Conservation (phyloP, 1,284 basidiomycete genomes). For the Hemileia vastatrix region DNA sequence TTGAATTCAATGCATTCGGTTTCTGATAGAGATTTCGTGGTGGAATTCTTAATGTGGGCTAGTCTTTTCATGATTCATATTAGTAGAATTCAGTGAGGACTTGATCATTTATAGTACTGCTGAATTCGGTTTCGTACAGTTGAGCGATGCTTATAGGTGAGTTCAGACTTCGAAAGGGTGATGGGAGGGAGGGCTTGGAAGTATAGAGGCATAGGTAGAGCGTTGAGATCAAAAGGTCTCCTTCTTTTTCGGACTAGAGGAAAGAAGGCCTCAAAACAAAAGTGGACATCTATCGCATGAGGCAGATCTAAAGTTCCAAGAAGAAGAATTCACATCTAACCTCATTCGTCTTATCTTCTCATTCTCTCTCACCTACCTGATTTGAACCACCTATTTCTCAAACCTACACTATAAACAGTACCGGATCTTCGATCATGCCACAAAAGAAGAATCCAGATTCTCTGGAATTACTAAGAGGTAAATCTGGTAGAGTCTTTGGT, state of each 20-base stretch:
- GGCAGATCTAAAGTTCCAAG: no score
- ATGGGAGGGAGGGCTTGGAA: not conserved
- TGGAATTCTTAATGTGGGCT: conserved; percentile 94
- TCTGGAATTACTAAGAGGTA: conserved; percentile 84
- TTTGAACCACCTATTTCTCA: not conserved
- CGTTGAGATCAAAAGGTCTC: not conserved
- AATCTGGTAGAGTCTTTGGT: conserved; percentile 86
- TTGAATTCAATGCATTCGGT: conserved; percentile 93
- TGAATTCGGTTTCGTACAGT: conserved; percentile 86
- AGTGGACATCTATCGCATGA: no score
- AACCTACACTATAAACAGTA: conserved; percentile 52
- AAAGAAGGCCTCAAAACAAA: no score
- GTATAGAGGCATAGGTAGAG: not conserved
- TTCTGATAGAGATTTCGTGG: conserved; percentile 90
- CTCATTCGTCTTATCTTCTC: not conserved
- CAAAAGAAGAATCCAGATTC: conserved; percentile 99
- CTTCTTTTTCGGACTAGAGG: no score
- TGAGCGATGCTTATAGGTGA: conserved; percentile 91
- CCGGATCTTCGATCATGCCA: conserved; percentile 98
- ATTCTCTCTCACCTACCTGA: not conserved
- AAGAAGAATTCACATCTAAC: no score
- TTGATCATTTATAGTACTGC: conserved; percentile 91
- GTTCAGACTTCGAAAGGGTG: conserved; percentile 23
- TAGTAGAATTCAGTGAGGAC: conserved; percentile 84
- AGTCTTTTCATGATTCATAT: conserved; percentile 85